phyloP scores from a whole-genome alignment of 2,329 filamentous ascomycete species.

The Verticillium zaregamsianum region DNA sequence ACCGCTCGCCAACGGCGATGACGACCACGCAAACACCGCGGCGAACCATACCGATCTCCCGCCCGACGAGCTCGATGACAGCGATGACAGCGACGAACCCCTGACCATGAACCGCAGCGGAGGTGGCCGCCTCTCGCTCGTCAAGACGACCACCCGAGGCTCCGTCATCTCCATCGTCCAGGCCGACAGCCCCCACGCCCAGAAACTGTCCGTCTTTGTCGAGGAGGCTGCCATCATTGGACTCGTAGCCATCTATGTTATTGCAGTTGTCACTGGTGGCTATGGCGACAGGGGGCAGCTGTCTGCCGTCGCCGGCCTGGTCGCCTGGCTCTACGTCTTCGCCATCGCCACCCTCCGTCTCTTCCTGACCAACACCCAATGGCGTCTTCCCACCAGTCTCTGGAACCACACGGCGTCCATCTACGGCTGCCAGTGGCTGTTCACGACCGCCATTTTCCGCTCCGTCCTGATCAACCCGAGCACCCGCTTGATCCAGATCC shows the following conservation, averaged over 20 bases:
- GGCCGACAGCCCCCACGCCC: conserved; percentile 70
- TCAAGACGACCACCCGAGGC: conserved; percentile 57
- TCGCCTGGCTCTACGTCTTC: conserved; percentile 78
- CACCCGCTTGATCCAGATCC: conserved; percentile 55
- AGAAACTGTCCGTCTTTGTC: conserved; percentile 64
- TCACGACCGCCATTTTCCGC: conserved; percentile 73
- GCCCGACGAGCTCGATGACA: conserved; percentile 38
- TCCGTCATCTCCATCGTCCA: conserved; percentile 60
- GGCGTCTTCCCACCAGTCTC: conserved; percentile 60
- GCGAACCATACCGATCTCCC: conserved; percentile 49
- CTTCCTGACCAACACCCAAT: conserved; percentile 60
- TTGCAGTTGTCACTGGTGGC: conserved; percentile 56
- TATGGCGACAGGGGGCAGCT: conserved; percentile 55
- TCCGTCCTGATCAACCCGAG: conserved; percentile 76
- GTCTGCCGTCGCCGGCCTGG: conserved; percentile 62
- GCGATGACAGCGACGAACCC: conserved; percentile 55
- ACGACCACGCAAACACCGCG: conserved; percentile 30
- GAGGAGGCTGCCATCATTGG: conserved; percentile 74
- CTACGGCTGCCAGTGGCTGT: conserved; percentile 79
- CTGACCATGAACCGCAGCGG: conserved; percentile 51
- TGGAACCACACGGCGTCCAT: conserved; percentile 92
- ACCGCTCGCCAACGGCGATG: conserved; percentile 36
- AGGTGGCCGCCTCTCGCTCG: conserved; percentile 52
- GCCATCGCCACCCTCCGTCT: conserved; percentile 70
- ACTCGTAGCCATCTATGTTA: conserved; percentile 65